A percentile compares a stretch with the other conserved stretches of the same genome.
Conservation (phyloP, 192 early-diverging fungal genomes). For the Gigaspora rosea region DNA sequence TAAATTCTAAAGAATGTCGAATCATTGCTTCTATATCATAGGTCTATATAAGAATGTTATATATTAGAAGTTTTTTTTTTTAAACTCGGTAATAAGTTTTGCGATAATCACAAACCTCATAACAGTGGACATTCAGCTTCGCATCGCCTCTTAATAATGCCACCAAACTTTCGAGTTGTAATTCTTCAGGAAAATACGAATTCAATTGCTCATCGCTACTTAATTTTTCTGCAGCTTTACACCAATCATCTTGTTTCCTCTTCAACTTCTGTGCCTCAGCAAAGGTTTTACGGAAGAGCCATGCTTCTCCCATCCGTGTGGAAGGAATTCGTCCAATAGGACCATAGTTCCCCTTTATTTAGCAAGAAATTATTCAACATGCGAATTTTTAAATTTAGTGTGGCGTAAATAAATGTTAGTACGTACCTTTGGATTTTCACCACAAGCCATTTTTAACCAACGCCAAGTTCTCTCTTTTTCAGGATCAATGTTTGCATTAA, state of each 20-base stretch:
- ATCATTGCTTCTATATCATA: conserved; percentile 76
- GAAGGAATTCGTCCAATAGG: conserved; percentile 32
- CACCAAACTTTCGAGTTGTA: conserved; percentile 61
- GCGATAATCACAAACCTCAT: conserved; percentile 39
- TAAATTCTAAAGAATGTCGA: conserved; percentile 70
- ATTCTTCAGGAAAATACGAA: conserved; percentile 60
- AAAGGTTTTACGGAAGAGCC: conserved; percentile 64
- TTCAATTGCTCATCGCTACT: conserved; percentile 45
- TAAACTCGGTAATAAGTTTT: not conserved
- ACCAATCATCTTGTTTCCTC: conserved; percentile 66
- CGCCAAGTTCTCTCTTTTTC: conserved; percentile 51
- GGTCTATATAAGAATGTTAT: conserved; percentile 24
- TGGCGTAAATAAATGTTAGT: too few relatives aligned
- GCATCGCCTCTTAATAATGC: conserved; percentile 71
- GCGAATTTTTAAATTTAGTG: too few relatives aligned
- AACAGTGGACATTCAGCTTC: conserved; percentile 72
- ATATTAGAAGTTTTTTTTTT: not conserved
- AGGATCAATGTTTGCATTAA: conserved; percentile 52
- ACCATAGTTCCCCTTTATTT: too few relatives aligned
- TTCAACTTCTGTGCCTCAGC: conserved; percentile 50
- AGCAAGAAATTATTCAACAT: too few relatives aligned
- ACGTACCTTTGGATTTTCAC: conserved; percentile 71
- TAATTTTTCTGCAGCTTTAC: conserved; percentile 37
- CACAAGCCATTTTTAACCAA: conserved; percentile 85
- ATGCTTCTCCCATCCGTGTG: conserved; percentile 65